A percentile compares a stretch with the other conserved stretches of the same genome.
Evolutionary conservation across 495 filamentous ascomycete genomes (phyloP).

Genomic region (Talaromyces thailandensis): DNA sequence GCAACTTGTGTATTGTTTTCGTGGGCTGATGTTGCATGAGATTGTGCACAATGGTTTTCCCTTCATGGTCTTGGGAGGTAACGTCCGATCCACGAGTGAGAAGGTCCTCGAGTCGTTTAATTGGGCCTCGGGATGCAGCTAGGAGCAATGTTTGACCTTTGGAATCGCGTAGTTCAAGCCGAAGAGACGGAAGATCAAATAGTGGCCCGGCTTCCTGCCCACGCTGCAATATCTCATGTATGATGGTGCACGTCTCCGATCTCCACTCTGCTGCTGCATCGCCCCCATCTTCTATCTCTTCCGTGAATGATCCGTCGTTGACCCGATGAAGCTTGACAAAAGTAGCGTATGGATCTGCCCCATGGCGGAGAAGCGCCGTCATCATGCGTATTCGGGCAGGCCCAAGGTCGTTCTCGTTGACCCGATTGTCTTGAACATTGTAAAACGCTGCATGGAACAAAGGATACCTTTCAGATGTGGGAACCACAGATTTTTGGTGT

Average conservation of each 20-base stretch:
- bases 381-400: background rate
- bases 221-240: constrained; percentile 11
- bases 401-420: background rate
- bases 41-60: constrained; percentile 10
- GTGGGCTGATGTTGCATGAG: background rate
- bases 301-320: background rate
- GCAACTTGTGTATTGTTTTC: background rate
- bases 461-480: background rate
- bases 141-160: constrained; percentile 15
- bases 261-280: background rate
- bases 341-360: background rate
- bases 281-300: too few species aligned
- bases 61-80: constrained; percentile 9
- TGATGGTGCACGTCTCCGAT: constrained; percentile 7
- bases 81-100: constrained; percentile 9
- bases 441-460: background rate
- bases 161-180: constrained; percentile 14
- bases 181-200: constrained; percentile 10
- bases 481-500: too few species aligned
- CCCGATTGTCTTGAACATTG: background rate
- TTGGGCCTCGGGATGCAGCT: constrained; percentile 6
- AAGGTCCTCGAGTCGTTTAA: background rate
- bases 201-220: constrained; percentile 15
- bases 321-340: background rate
- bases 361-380: background rate